Evolutionary conservation across 148 eudicot genomes (phyloP), one percentile per base, ranked within the genome.

Genomic region (Oxyria digyna): DNA sequence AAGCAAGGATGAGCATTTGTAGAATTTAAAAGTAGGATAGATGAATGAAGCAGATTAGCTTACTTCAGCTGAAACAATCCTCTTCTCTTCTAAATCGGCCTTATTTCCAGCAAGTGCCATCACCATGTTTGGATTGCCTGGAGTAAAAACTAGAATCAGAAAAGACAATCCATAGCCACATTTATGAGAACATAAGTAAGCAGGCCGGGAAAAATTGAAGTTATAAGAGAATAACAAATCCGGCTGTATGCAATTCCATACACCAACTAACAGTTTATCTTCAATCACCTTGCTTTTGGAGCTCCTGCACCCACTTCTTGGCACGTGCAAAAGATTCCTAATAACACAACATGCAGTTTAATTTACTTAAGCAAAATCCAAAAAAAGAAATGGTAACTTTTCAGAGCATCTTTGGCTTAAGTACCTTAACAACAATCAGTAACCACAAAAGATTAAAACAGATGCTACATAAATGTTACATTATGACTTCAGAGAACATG

Each of bases 261-360:
- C 68, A 71, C 20, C 54, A 52, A 1, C 10, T 1, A 70, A 12
- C 29, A 23, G 0, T 7, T 10, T 3, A 54, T 40, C 62, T 21
- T 3, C 15, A 71, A 55, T 17, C 71, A 93, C 98, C 98, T 89
- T 94, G 98, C 83, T 94, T 94, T 69, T 94, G 97, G 59, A 94
- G 87, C 79, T 94, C 98, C 69, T 94, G 97, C 70, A 94, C 97
- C 98, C 98, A 94, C 78, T 87, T 94, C 86, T 94, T 94, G 45
- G 98, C 98, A 75, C 86, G 82, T 8, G 72, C 66, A 82, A 87
- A 94, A 57, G 98, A 94, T 73, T 90, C 98, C 98, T 94, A 80
- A 69, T 71, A 46, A n/a, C 24, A 65, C 23, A 24, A n/a, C 18
- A 59, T 3, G 13, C 15, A 29, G 20, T 24, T 59, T 14, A 26